Evolutionary conservation across 495 filamentous ascomycete genomes (phyloP).

Genomic region (Xylaria grammica): DNA sequence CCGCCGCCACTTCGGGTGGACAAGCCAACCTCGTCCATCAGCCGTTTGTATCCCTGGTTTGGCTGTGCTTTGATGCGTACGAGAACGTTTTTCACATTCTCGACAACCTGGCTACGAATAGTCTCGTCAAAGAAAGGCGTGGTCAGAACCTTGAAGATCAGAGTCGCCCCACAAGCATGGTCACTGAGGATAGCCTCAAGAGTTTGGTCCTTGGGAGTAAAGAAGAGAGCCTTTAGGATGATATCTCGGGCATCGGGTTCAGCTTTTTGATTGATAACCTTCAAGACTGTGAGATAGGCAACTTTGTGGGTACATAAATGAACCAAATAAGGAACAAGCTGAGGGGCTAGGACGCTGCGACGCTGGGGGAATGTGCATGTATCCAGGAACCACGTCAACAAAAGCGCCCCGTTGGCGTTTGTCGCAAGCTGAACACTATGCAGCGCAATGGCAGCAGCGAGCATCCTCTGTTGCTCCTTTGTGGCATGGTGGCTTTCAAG

Average conservation of each 20-base stretch:
- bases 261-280: conserved; percentile 97
- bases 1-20: conserved; percentile 60
- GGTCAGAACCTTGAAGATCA: conserved; percentile 98
- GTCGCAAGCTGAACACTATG: conserved; percentile 97
- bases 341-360: conserved; percentile 88
- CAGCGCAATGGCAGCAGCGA: conserved; percentile 91
- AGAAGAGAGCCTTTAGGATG: conserved; percentile 92
- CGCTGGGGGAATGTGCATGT: conserved; percentile 95
- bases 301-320: conserved; percentile 99
- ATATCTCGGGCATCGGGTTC: conserved; percentile 93
- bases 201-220: conserved; percentile 84
- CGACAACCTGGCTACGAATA: conserved; percentile 83
- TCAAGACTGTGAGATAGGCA: conserved; percentile 94
- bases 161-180: conserved; percentile 87
- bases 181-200: conserved; percentile 91
- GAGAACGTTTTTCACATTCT: conserved; percentile 89
- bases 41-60: conserved; percentile 93
- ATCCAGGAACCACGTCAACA: conserved; percentile 97
- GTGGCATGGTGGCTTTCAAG: conserved; percentile 94
- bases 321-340: conserved; percentile 93
- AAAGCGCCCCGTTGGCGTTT: conserved; percentile 91
- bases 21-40: conserved; percentile 96
- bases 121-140: conserved; percentile 97
- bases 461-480: conserved; percentile 93
- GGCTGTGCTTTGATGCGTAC: conserved; percentile 89